Evolutionary conservation across 768 basidiomycete genomes (phyloP).

Genomic region (Gymnopilus dilepis): DNA sequence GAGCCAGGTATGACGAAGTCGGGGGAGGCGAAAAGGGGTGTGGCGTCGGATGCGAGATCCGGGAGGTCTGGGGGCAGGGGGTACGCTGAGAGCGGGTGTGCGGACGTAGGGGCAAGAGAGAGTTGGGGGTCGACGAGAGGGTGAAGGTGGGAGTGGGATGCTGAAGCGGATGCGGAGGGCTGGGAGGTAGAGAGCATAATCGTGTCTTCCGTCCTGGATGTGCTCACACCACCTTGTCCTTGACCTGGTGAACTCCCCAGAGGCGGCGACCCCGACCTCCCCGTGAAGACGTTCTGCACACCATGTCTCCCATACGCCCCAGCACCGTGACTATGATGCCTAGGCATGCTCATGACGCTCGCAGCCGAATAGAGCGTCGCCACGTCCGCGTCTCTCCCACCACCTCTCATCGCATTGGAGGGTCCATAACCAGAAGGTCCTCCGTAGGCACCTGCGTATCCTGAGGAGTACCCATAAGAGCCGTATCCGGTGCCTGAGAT

Average conservation of each 20-base stretch:
- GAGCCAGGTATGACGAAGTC: constrained; percentile 78
- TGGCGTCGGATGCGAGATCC: constrained; percentile 84
- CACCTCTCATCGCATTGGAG: too few species aligned
- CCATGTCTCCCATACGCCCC: neutral
- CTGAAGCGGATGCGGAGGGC: neutral
- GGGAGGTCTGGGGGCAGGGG: constrained; percentile 66
- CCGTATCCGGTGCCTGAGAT: neutral
- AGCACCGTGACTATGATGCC: constrained; percentile 24
- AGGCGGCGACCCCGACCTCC: neutral
- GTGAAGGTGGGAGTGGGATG: too few species aligned
- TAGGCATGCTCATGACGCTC: constrained; percentile 68
- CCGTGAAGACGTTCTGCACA: neutral
- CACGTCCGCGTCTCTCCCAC: constrained; percentile 68
- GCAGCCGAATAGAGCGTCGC: constrained; percentile 89
- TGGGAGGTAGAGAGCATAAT: constrained; percentile 24
- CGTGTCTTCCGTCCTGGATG: constrained; percentile 42
- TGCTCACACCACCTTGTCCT: constrained; percentile 25
- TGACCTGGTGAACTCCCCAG: neutral
- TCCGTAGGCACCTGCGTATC: neutral
- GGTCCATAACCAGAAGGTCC: neutral
- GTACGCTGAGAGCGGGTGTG: constrained; percentile 32
- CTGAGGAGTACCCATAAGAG: neutral
- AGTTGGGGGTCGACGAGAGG: too few species aligned
- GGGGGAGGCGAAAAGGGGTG: constrained; percentile 56
- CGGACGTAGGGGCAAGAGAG: constrained; percentile 22